Evolutionary conservation across 2,329 filamentous ascomycete species (phyloP).

Genomic region (Stagonosporopsis rhizophila): DNA sequence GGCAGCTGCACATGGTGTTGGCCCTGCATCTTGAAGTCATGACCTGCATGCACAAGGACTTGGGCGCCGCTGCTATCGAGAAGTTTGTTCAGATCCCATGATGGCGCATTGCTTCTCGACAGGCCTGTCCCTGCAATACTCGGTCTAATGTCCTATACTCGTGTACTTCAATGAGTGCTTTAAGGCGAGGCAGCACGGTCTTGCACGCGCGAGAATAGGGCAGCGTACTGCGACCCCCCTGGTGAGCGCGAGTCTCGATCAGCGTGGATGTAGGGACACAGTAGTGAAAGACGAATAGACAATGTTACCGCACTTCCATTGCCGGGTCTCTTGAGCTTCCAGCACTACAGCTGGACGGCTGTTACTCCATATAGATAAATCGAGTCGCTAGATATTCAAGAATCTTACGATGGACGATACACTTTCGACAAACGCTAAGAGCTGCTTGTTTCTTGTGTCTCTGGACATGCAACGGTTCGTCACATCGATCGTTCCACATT

Average conservation of each 20-base stretch:
- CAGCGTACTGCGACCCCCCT: not conserved
- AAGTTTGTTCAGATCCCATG: conserved; percentile 5
- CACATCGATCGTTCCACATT: not conserved
- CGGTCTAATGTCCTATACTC: not conserved
- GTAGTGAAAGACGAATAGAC: not conserved
- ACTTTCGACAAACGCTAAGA: not conserved
- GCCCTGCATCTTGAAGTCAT: not conserved
- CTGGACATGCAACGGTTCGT: not conserved
- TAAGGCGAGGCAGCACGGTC: not conserved
- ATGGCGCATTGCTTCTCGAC: not conserved
- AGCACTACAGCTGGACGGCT: too few species aligned
- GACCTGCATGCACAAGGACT: conserved; percentile 4
- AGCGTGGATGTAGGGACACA: not conserved
- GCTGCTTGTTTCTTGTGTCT: not conserved
- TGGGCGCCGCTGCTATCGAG: conserved; percentile 4
- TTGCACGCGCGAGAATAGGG: not conserved
- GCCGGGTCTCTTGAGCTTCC: not conserved
- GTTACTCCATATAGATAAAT: too few species aligned
- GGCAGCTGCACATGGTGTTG: not conserved
- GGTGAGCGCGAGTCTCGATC: not conserved
- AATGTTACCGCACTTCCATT: not conserved
- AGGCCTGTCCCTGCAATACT: conserved; percentile 2
- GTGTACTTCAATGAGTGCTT: not conserved
- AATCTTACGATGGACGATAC: not conserved
- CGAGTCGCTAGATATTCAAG: not conserved